Evolutionary conservation across 1,139 yeast genomes (phyloP).

Genomic region (Diutina scorzettiae): DNA sequence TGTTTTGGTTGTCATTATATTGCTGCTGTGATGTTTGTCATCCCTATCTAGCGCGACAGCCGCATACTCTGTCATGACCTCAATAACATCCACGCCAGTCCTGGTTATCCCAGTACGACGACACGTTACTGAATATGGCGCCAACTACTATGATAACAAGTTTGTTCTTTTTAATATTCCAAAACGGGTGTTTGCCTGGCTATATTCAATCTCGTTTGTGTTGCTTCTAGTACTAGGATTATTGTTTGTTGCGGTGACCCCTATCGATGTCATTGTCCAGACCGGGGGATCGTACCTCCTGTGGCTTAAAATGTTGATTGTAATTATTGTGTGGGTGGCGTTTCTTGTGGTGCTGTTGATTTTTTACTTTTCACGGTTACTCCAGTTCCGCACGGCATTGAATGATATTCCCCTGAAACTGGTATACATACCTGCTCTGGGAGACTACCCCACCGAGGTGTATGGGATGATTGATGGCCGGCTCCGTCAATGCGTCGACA

Average conservation of each 20-base stretch:
- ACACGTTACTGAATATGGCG: neutral
- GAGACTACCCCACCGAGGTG: conserved; percentile 48
- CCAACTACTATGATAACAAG: conserved; percentile 5
- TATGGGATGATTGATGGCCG: conserved; percentile 24
- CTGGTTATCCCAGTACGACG: neutral
- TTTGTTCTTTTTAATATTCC: conserved; percentile 14
- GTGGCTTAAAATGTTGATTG: conserved; percentile 60
- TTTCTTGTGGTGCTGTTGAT: conserved; percentile 39
- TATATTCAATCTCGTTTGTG: conserved; percentile 44
- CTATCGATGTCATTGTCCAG: conserved; percentile 65
- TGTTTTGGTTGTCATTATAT: too few relatives aligned
- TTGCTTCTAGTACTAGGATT: conserved; percentile 27
- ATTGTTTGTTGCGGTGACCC: conserved; percentile 54
- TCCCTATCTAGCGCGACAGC: too few relatives aligned
- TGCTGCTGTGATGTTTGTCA: too few relatives aligned
- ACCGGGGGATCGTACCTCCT: conserved; percentile 43
- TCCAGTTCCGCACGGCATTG: conserved; percentile 44
- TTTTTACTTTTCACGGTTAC: conserved; percentile 42
- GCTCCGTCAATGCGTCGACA: conserved; percentile 32
- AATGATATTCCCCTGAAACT: conserved; percentile 63
- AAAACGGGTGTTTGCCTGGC: conserved; percentile 31
- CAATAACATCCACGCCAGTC: neutral
- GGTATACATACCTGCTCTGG: conserved; percentile 49
- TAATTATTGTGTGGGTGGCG: conserved; percentile 58
- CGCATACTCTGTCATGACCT: neutral